Evolutionary conservation across 768 basidiomycete genomes (phyloP), one percentile per base, ranked within the genome.

Genomic region (Astraeus odoratus): DNA sequence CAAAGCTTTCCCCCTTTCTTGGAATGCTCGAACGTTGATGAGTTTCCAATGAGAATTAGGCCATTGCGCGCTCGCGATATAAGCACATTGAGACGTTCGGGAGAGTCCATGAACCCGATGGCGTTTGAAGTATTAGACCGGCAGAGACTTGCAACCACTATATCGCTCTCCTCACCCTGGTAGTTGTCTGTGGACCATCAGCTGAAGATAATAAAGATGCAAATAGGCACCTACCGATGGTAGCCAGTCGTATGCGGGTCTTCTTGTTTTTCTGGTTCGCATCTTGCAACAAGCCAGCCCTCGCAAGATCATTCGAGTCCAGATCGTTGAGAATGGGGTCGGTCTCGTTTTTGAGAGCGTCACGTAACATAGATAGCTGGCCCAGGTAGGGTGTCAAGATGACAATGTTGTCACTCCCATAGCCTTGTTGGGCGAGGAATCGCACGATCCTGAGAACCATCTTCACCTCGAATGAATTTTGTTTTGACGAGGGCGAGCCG

Each of bases 131-230:
- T 5, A 47, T 86, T 84, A 49, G 81, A 83, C 37, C 83, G 61
- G 0, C 79, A 81, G 24, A 86, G 58, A 10, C 74, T 77, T 4
- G 71, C 68, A 27, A 86, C 64, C 20, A 86, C 78, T 39, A 86
- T 78, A 39, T 85, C 75, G 27, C 78, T 78, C 58, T 86, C 83
- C 56, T 86, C 84, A 2, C 83, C 83, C 55, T 86, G 84, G 48
- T 84, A 86, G 52, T 86, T 86, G 52, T 86, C 84, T 84, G 34
- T 1, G 20, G 27, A 20, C 24, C 7, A 29, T 18, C 19, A 31
- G 3, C 40, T 13, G 7, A 23, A 15, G 24, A 7, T 6, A 5
- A 30, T 13, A 13, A 13, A 16, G 34, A 5, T 3, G 13, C 31
- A 4, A 12, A n/a, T n/a, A 18, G 36, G 47, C 30, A 12, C 67